A percentile compares a stretch with the other conserved stretches of the same genome.
phyloP scores from a whole-genome alignment of 345 rosid species.

The Gossypium mustelinum region DNA sequence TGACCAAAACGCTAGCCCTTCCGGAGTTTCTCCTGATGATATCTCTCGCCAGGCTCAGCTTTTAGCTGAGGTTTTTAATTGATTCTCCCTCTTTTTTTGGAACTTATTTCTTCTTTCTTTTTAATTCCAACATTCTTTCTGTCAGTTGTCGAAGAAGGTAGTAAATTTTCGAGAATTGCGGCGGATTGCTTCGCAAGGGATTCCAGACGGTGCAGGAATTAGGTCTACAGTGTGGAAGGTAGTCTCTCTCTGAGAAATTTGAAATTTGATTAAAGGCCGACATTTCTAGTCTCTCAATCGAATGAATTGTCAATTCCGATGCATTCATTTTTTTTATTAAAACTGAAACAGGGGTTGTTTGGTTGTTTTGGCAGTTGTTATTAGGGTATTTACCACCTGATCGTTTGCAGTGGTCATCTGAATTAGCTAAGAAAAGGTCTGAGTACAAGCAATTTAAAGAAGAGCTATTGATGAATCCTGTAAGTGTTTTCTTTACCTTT shows the following conservation, averaged over 20 bases:
- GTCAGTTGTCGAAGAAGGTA: slow-evolving; percentile 75
- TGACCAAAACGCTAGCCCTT: background rate
- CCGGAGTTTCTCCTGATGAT: slow-evolving; percentile 45
- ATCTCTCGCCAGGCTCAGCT: slow-evolving; percentile 72
- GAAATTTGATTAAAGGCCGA: background rate
- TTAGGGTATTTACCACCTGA: slow-evolving; percentile 80
- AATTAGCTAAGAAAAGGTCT: slow-evolving; percentile 79
- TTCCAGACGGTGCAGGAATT: slow-evolving; percentile 80
- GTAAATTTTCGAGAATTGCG: slow-evolving; percentile 72
- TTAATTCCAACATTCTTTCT: background rate
- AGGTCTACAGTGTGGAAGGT: slow-evolving; percentile 96
- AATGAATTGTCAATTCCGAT: background rate
- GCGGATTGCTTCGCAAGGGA: slow-evolving; percentile 72
- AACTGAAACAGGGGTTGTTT: background rate
- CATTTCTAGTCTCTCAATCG: background rate
- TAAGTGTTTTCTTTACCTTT: slow-evolving; percentile 19
- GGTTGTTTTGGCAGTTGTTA: slow-evolving; percentile 56
- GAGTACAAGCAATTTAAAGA: slow-evolving; percentile 86
- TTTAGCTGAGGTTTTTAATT: slow-evolving; percentile 56
- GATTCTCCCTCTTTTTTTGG: background rate
- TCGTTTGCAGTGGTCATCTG: slow-evolving; percentile 71
- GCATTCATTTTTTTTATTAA: background rate
- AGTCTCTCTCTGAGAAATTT: background rate
- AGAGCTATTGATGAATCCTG: slow-evolving; percentile 94
- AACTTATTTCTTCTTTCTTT: background rate